Evolutionary conservation across 345 rosid species (phyloP).

Genomic region (Pugionium dolabratum): DNA sequence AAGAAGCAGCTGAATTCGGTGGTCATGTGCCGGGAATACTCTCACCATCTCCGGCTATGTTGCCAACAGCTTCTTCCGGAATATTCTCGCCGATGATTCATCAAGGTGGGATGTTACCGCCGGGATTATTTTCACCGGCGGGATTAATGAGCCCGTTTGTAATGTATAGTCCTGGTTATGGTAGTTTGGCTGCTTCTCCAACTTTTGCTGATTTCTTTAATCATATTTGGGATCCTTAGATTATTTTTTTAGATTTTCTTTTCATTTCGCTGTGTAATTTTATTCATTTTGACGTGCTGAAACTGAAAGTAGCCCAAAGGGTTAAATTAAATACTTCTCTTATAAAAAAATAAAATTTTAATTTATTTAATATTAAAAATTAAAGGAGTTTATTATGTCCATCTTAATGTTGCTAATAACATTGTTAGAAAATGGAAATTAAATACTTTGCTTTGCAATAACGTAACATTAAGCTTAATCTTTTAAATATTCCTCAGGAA

Average conservation of each 20-base stretch:
- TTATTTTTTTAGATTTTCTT: background rate
- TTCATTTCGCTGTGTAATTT: background rate
- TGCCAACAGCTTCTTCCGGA: slow-evolving; percentile 49
- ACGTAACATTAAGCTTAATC: slow-evolving; percentile 11
- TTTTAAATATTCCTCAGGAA: slow-evolving; percentile 14
- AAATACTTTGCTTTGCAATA: slow-evolving; percentile 33
- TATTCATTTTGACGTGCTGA: background rate
- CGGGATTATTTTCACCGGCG: slow-evolving; percentile 61
- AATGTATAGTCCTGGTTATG: slow-evolving; percentile 50
- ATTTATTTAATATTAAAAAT: too few species aligned
- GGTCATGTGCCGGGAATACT: slow-evolving; percentile 64
- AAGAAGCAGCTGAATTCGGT: slow-evolving; percentile 38
- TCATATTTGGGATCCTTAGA: slow-evolving; percentile 52
- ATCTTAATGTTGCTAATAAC: too few species aligned
- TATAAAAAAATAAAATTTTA: too few species aligned
- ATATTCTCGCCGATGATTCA: slow-evolving; percentile 58
- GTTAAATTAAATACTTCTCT: background rate
- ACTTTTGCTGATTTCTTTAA: slow-evolving; percentile 53
- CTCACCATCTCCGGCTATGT: slow-evolving; percentile 66
- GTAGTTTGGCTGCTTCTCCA: slow-evolving; percentile 49
- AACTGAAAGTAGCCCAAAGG: slow-evolving; percentile 17
- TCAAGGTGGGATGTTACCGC: slow-evolving; percentile 37
- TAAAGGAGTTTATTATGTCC: too few species aligned
- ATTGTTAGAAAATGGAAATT: slow-evolving; percentile 3
- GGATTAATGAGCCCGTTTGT: slow-evolving; percentile 48